These are phyloP conservation scores for Pleoardoris graminearum DNA, from an alignment of 2,329 filamentous ascomycete genomes.

Conservation along the genomic window DNA sequence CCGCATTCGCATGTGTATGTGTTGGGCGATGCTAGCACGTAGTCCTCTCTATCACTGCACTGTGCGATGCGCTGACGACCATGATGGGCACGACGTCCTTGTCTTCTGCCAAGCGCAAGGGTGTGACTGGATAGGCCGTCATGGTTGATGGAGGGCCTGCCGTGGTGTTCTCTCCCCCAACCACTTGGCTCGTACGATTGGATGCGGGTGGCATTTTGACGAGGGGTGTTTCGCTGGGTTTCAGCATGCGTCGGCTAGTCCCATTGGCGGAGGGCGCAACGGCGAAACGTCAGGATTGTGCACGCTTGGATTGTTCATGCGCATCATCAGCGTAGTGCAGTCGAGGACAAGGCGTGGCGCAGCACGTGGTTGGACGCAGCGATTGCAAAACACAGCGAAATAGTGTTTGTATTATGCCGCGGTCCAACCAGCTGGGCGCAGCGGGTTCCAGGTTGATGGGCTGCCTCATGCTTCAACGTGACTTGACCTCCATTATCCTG, in stretches of 20 bases:
- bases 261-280: not conserved
- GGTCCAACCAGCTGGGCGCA: too few relatives aligned
- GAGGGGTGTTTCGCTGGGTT: slow-evolving; percentile 2
- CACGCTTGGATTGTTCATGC: slow-evolving; percentile 2
- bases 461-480: too few relatives aligned
- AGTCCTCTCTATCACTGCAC: too few relatives aligned
- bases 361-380: not conserved
- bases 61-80: too few relatives aligned
- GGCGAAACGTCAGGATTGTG: slow-evolving; percentile 12
- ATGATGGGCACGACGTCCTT: too few relatives aligned
- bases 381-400: not conserved
- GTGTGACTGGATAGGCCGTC: too few relatives aligned
- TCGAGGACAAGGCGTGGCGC: not conserved
- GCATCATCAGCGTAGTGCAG: not conserved
- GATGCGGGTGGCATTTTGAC: not conserved
- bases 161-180: not conserved
- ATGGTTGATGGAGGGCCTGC: too few relatives aligned
- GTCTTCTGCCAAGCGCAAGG: too few relatives aligned
- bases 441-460: not conserved
- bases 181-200: not conserved
- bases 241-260: not conserved
- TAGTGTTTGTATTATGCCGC: too few relatives aligned
- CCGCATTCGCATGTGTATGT: too few relatives aligned
- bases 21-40: too few relatives aligned
- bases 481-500: too few relatives aligned